phyloP scores from a whole-genome alignment of 108 stramenopile genomes.

The Nitzschia sp. region DNA sequence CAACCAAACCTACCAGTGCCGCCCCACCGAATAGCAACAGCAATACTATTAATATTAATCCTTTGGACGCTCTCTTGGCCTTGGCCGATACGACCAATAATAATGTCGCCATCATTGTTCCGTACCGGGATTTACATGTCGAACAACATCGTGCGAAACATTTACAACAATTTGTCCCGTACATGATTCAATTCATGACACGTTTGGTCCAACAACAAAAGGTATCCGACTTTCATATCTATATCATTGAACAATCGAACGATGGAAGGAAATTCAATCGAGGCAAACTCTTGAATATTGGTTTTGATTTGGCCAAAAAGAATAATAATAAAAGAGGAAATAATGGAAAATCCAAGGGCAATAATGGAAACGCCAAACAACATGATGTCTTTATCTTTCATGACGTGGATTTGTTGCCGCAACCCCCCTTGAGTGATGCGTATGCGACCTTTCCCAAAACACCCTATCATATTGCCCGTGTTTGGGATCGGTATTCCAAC shows the following conservation, averaged over 20 bases:
- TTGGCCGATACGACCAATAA: constrained; percentile 52
- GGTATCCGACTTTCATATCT: constrained; percentile 87
- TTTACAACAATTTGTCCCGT: constrained; percentile 83
- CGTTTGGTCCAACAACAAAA: constrained; percentile 26
- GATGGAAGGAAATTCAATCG: constrained; percentile 98
- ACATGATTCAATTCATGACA: constrained; percentile 87
- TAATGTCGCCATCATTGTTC: constrained; percentile 93
- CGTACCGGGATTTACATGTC: constrained; percentile 91
- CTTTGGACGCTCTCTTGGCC: neutral
- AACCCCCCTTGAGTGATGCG: constrained; percentile 62
- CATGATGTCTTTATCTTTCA: constrained; percentile 95
- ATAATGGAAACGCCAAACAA: too few relatives aligned
- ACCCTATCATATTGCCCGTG: constrained; percentile 95
- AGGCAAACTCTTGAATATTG: constrained; percentile 99
- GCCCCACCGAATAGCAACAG: neutral
- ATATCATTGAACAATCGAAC: constrained; percentile 96
- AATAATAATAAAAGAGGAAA: too few relatives aligned
- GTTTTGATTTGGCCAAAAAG: constrained; percentile 89
- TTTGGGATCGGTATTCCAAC: constrained; percentile 97
- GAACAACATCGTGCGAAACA: constrained; percentile 92
- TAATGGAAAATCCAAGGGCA: too few relatives aligned
- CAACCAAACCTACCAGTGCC: neutral
- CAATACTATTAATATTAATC: neutral
- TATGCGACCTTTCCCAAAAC: constrained; percentile 80
- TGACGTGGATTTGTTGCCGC: constrained; percentile 97